Evolutionary conservation across 192 early-diverging fungal genomes (phyloP), one percentile per base, ranked within the genome.

Genomic region (Phycomyces nitens): DNA sequence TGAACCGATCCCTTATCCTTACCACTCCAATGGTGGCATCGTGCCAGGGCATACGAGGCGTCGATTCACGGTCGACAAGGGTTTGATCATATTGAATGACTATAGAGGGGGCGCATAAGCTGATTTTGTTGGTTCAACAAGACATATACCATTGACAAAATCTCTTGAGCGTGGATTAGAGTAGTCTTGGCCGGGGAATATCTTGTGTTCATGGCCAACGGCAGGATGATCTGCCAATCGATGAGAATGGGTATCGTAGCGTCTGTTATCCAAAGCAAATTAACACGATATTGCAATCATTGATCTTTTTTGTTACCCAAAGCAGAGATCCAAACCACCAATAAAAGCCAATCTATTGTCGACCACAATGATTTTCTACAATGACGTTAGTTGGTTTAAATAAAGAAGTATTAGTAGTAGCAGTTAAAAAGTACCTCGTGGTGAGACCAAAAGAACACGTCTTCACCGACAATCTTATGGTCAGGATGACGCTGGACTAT

Each of bases 21-120:
- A 76, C 82, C 64, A 94, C 80, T 18, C 83, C 90, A 53, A 92
- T 75, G n/a, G 84, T 82, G 21, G 93, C 86, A 60, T 95, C 93
- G 68, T 95, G 92, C 93, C 93, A 95, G 15, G 93, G 93, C 92
- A 93, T 92, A 52, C 92, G 82, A 38, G 87, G 63, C 2, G 65
- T 61, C 1, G 60, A 43, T 16, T 62, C 67, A 27, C 71, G 73
- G 51, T 81, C 75, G 18, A 84, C 73, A 14, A 84, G 39, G 18
- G 72, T 64, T 9, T 52, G 39, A 8, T 73, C 61, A 21, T 58
- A 56, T 42, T 68, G 58, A 0, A 58, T 54, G 2, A 73, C 71
- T 73, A 58, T 16, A 22, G 22, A 53, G 60, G 2, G 12, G 2
- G 12, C 15, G 11, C 12, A n/a, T 47, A 42, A 42, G 41, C 3